Conservation (phyloP, 805 yeast species). For the Debaryomyces prosopidis region DNA sequence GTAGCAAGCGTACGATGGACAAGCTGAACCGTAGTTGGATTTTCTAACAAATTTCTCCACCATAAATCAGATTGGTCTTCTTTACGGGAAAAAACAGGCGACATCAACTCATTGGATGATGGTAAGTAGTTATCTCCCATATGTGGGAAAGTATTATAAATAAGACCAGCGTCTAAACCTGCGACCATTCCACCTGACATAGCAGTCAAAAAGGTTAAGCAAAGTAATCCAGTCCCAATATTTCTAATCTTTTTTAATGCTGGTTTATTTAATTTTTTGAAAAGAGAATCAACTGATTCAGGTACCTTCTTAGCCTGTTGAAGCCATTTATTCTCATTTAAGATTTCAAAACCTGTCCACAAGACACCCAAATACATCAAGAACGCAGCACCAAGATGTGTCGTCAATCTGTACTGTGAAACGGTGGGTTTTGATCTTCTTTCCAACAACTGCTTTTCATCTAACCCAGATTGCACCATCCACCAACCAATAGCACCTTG, state of each 20-base stretch:
- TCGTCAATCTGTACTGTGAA: conserved; percentile 89
- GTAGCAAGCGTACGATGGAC: conserved; percentile 85
- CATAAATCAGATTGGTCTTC: conserved; percentile 69
- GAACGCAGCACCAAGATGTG: conserved; percentile 94
- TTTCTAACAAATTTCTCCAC: conserved; percentile 93
- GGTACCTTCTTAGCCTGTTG: conserved; percentile 50
- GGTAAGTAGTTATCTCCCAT: conserved; percentile 91
- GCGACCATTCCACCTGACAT: conserved; percentile 99
- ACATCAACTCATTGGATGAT: conserved; percentile 72
- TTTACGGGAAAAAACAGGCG: conserved; percentile 66
- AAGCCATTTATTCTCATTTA: conserved; percentile 70
- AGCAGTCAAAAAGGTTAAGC: conserved; percentile 81
- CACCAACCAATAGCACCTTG: conserved; percentile 99
- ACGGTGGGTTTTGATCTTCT: conserved; percentile 96
- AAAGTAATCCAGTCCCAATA: conserved; percentile 56
- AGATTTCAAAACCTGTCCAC: conserved; percentile 83
- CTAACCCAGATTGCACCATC: conserved; percentile 98
- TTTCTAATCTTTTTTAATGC: conserved; percentile 57
- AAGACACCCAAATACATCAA: conserved; percentile 83
- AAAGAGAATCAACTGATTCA: conserved; percentile 48
- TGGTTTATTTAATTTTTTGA: conserved; percentile 63
- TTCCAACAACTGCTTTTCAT: conserved; percentile 71
- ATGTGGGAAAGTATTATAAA: conserved; percentile 93
- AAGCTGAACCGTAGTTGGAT: conserved; percentile 94
- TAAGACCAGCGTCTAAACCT: conserved; percentile 95